Evolutionary conservation across 345 rosid species (phyloP).

Genomic region (Citrus unshiu): DNA sequence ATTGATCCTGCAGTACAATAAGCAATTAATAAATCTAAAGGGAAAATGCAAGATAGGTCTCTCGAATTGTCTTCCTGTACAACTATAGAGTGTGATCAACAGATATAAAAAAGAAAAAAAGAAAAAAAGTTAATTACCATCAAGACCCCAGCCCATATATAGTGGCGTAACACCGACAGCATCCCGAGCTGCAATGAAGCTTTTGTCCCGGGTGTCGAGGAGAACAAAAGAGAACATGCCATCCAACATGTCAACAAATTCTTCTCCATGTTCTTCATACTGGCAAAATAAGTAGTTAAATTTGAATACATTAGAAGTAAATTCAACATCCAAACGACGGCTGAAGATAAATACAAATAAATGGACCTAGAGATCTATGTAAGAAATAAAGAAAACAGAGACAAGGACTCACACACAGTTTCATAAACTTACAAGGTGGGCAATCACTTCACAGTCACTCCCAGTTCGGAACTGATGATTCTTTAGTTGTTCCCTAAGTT

Average conservation of each 20-base stretch:
- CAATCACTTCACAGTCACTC: conserved; percentile 90
- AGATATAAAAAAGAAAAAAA: neutral
- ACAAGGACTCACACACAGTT: neutral
- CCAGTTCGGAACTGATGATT: conserved; percentile 72
- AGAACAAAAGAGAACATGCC: conserved; percentile 91
- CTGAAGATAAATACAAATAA: neutral
- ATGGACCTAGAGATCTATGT: neutral
- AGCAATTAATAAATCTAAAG: conserved; percentile 5
- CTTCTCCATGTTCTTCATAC: conserved; percentile 84
- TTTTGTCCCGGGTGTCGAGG: conserved; percentile 68
- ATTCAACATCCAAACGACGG: neutral
- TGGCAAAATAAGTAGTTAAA: conserved; percentile 22
- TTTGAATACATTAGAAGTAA: neutral
- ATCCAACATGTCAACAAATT: conserved; percentile 67
- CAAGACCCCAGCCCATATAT: conserved; percentile 87
- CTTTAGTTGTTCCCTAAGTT: conserved; percentile 49
- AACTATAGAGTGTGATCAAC: neutral
- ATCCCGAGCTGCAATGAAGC: conserved; percentile 78
- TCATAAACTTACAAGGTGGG: conserved; percentile 67
- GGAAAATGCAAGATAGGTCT: neutral
- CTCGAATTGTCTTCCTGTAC: neutral
- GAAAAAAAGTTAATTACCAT: conserved; percentile 43
- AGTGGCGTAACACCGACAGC: conserved; percentile 77
- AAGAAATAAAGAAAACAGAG: neutral
- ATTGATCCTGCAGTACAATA: conserved; percentile 51